These are phyloP conservation scores for Pythium monospermum DNA, from an alignment of 352 stramenopile species.

Conservation along the genomic window DNA sequence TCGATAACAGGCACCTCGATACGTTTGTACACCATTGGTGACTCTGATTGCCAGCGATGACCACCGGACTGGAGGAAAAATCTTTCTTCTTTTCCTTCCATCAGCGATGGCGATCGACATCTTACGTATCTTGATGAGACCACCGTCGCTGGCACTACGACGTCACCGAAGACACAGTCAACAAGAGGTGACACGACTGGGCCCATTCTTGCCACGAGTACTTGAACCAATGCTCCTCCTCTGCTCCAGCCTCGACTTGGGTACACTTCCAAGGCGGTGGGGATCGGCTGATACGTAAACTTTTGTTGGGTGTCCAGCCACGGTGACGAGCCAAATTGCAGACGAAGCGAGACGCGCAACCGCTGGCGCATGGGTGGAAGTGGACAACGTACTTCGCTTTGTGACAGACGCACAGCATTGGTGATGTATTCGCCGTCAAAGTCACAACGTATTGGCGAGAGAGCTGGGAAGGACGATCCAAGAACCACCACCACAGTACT, in stretches of 20 bases:
- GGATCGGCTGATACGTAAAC: conserved; percentile 14
- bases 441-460: conserved; percentile 1
- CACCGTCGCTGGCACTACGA: conserved; percentile 4
- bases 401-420: background rate
- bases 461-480: background rate
- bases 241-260: conserved; percentile 14
- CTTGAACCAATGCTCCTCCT: conserved; percentile 6
- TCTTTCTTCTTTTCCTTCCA: background rate
- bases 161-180: conserved; percentile 21
- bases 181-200: background rate
- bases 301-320: conserved; percentile 9
- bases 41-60: conserved; percentile 6
- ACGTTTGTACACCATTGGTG: conserved; percentile 7
- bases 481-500: conserved; percentile 2
- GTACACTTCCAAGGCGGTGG: conserved; percentile 8
- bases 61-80: conserved; percentile 8
- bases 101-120: conserved; percentile 6
- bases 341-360: conserved; percentile 1
- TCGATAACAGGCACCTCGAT: conserved; percentile 10
- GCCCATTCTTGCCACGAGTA: conserved; percentile 5
- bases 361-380: conserved; percentile 6
- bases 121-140: conserved; percentile 2
- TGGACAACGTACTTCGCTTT: conserved; percentile 8
- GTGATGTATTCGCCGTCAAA: conserved; percentile 1
- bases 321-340: conserved; percentile 13